Evolutionary conservation across 768 basidiomycete genomes (phyloP).

Genomic region (Naganishia vaughanmartiniae): DNA sequence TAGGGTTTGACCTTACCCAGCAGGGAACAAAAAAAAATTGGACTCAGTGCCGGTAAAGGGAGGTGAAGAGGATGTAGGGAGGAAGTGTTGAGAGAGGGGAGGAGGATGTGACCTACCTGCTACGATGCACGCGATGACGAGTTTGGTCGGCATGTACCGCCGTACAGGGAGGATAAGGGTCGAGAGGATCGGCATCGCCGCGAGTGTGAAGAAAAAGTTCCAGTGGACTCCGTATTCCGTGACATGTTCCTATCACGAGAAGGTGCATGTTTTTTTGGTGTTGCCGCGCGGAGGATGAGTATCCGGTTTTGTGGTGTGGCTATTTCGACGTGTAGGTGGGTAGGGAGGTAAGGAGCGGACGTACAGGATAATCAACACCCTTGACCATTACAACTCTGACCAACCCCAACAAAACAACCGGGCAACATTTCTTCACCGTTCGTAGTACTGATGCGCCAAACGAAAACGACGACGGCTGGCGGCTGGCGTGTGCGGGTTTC

Average conservation of each 20-base stretch:
- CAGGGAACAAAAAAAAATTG: too few relatives aligned
- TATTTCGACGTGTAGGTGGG: too few relatives aligned
- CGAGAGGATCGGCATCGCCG: conserved; percentile 71
- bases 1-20: too few relatives aligned
- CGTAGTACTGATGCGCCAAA: background rate
- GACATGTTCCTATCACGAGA: conserved; percentile 70
- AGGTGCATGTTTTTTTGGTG: background rate
- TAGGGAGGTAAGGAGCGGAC: conserved; percentile 38
- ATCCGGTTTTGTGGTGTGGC: too few relatives aligned
- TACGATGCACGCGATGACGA: conserved; percentile 65
- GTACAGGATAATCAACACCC: conserved; percentile 86
- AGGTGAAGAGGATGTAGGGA: too few relatives aligned
- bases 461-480: background rate
- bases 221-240: conserved; percentile 96
- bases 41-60: too few relatives aligned
- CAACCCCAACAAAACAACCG: conserved; percentile 70
- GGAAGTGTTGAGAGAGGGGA: too few relatives aligned
- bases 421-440: conserved; percentile 58
- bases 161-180: conserved; percentile 69
- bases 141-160: conserved; percentile 59
- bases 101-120: conserved; percentile 53
- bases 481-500: conserved; percentile 47
- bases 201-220: conserved; percentile 97
- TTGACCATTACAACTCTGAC: conserved; percentile 81
- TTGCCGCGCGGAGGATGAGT: background rate